Evolutionary conservation across 768 basidiomycete species (phyloP), one percentile per base, ranked within the genome.

Genomic region (Tulasnella sp.): DNA sequence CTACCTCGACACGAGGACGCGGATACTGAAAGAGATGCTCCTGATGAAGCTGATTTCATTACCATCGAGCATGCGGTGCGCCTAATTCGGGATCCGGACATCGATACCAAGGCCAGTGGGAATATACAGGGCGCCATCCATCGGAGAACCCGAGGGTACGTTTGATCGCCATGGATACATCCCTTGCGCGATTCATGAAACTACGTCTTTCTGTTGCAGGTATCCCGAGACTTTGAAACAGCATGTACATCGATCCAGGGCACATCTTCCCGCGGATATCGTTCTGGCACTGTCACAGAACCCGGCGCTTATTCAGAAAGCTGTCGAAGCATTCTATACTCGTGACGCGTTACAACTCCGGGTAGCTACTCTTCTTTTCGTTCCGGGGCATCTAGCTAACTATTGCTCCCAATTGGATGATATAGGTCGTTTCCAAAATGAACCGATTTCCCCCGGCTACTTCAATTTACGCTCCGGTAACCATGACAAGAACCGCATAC

Each of bases 271-370:
- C 5, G 79, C 86, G 20, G 93, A 95, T 75, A 89, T 99, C 75
- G 93, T 92, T 4, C 90, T 88, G 81, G 91, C 93, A 0, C 86
- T 99, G 40, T 83, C 86, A 9, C 84, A 86, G 13, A 86, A 90
- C 79, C 92, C 91, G 0, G 84, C 87, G 2, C 87, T 99, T 18
- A 86, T 96, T 20, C 95, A 98, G 81, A 92, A 91, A 81, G 93
- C 96, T 0, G 88, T 93, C 3, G 96, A 96, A 84, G 89, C 93
- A 5, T 99, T 99, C 83, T 99, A 99, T 83, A 98, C 96, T 4
- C 89, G 98, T 75, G 98, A 99, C 86, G 93, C 93, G 0, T 86
- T 92, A 18, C 95, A 96, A 83, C 86, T 98, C 75, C 90, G 96
- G 51, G 94, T 97, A 84, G 84, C 83, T 61, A 44, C 29, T 42